A percentile compares a stretch with the other conserved stretches of the same genome.
phyloP scores from a whole-genome alignment of 1,139 yeast genomes.

The Nakaseomyces bracarensis region DNA sequence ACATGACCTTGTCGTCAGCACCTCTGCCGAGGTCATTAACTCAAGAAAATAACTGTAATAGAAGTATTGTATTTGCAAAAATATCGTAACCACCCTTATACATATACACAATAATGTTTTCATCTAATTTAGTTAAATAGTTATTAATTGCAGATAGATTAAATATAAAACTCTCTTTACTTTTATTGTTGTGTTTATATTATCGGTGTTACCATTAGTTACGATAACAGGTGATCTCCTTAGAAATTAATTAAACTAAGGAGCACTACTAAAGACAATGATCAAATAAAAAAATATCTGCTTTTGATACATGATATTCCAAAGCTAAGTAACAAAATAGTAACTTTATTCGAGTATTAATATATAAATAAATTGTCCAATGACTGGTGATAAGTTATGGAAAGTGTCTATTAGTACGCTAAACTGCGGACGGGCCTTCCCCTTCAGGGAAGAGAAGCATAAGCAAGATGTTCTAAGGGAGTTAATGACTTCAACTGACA shows the following conservation, averaged over 20 bases:
- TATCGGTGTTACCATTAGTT: not conserved
- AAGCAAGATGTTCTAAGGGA: slow-evolving; percentile 6
- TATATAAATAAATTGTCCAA: no score
- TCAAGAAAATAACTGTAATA: slow-evolving; percentile 12
- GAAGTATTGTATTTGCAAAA: no score
- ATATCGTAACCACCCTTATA: no score
- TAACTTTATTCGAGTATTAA: no score
- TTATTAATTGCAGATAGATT: not conserved
- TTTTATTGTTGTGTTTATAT: not conserved
- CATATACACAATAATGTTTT: no score
- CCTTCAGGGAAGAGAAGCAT: slow-evolving; percentile 14
- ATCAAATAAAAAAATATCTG: no score
- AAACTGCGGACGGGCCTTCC: slow-evolving; percentile 30
- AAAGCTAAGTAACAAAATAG: no score
- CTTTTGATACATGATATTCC: no score
- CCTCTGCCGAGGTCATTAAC: slow-evolving; percentile 39
- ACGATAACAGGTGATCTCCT: no score
- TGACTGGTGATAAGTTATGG: slow-evolving; percentile 8
- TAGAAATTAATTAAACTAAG: no score
- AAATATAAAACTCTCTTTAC: not conserved
- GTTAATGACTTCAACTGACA: slow-evolving; percentile 12
- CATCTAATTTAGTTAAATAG: no score
- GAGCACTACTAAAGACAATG: no score
- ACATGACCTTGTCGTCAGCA: slow-evolving; percentile 54
- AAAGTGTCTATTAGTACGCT: slow-evolving; percentile 22